Conservation (phyloP, 257 asterid species). For the Salvia hispanica region DNA sequence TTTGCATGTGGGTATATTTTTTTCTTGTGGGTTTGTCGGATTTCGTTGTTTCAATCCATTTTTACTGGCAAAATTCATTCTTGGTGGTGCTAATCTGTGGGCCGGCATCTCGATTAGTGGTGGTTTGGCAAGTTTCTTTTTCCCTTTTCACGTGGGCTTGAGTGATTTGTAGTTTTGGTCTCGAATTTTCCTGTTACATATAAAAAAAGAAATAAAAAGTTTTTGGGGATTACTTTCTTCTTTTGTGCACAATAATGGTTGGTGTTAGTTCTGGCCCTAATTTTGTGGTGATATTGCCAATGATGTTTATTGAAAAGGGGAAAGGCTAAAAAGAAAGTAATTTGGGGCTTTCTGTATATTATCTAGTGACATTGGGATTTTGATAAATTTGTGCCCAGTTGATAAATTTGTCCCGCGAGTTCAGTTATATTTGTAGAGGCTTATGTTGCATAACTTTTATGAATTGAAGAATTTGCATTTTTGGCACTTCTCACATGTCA, state of each 20-base stretch:
- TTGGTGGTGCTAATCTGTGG: not conserved
- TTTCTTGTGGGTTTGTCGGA: conserved; percentile 20
- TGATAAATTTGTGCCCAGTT: conserved; percentile 6
- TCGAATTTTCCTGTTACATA: not conserved
- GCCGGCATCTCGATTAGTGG: not conserved
- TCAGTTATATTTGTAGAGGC: no score
- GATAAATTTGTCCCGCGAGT: not conserved
- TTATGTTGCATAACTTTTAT: not conserved
- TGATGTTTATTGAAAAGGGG: not conserved
- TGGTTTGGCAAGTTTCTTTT: no score
- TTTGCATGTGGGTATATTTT: conserved; percentile 3
- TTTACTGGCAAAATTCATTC: no score
- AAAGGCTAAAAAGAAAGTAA: not conserved
- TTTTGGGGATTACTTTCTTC: not conserved
- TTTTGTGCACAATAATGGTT: not conserved
- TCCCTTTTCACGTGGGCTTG: not conserved
- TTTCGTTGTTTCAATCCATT: conserved; percentile 26
- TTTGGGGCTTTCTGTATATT: not conserved
- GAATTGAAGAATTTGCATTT: no score
- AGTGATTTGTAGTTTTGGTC: not conserved
- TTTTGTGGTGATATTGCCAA: no score
- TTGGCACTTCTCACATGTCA: not conserved
- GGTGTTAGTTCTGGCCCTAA: no score
- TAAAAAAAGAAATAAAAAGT: no score
- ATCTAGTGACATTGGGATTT: not conserved